Evolutionary conservation across 257 asterid species (phyloP).

Genomic region (Gardenia jasminoides): DNA sequence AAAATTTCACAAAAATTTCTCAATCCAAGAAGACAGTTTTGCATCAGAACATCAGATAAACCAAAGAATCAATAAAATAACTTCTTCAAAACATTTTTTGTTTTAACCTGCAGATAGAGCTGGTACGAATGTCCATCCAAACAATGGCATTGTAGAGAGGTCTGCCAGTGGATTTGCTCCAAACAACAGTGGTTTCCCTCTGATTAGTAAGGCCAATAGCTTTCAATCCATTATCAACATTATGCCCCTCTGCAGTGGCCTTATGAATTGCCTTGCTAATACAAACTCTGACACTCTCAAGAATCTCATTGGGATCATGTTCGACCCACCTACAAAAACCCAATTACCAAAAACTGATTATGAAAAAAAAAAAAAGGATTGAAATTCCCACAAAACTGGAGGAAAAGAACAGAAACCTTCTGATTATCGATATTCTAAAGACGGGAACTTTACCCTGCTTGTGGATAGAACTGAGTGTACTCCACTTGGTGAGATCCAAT

Average conservation of each 20-base stretch:
- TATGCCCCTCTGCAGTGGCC: constrained; percentile 84
- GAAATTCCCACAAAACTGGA: neutral
- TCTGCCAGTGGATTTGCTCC: constrained; percentile 92
- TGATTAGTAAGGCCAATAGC: constrained; percentile 97
- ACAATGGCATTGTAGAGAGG: constrained; percentile 96
- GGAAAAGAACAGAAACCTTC: constrained; percentile 12
- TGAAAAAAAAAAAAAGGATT: too few species aligned
- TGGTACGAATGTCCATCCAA: constrained; percentile 98
- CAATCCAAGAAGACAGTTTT: neutral
- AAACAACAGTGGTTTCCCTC: constrained; percentile 91
- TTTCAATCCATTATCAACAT: constrained; percentile 73
- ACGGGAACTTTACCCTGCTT: constrained; percentile 57
- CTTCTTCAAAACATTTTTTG: too few species aligned
- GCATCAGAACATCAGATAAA: neutral
- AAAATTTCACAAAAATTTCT: neutral
- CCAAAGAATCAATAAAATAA: neutral
- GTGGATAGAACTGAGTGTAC: constrained; percentile 86
- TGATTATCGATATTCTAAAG: neutral
- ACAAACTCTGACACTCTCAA: constrained; percentile 77
- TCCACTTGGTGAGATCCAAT: constrained; percentile 89
- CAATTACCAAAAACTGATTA: neutral
- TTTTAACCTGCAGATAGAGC: constrained; percentile 79
- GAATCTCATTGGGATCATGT: constrained; percentile 93
- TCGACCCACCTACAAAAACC: constrained; percentile 83
- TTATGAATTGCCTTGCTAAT: constrained; percentile 80